Evolutionary conservation across 352 stramenopile species (phyloP).

Genomic region (Globisporangium barbulae): DNA sequence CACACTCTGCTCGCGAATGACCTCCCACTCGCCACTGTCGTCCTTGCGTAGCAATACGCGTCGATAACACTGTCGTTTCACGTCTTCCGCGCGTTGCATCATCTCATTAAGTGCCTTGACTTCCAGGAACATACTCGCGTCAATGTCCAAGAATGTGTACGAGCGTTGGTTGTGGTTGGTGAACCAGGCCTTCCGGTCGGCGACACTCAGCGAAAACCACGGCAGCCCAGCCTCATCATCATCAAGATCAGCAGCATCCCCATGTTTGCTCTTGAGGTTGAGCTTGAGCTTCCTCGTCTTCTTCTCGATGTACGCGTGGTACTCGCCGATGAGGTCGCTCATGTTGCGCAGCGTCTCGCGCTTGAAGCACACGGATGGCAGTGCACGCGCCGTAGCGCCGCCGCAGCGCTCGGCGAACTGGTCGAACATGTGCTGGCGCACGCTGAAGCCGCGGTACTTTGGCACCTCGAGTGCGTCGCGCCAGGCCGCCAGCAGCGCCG

Average conservation of each 20-base stretch:
- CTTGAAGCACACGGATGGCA: neutral
- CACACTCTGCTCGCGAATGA: neutral
- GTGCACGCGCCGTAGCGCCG: neutral
- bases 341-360: conserved; percentile 6
- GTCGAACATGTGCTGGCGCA: conserved; percentile 7
- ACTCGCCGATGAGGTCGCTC: neutral
- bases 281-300: neutral
- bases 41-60: neutral
- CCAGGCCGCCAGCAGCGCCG: conserved; percentile 7
- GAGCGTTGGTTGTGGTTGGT: neutral
- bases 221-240: neutral
- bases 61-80: neutral
- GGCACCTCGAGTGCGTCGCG: conserved; percentile 9
- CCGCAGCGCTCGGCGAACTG: conserved; percentile 8
- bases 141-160: neutral
- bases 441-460: neutral
- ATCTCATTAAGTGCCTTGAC: neutral
- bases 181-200: conserved; percentile 1
- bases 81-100: neutral
- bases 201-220: conserved; percentile 2
- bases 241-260: too few relatives aligned
- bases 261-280: too few relatives aligned
- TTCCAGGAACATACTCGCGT: neutral
- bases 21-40: neutral
- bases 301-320: neutral